These are phyloP conservation scores for Dionaea muscipula DNA, from an alignment of 179 eudicot genomes.

Conservation along the genomic window DNA sequence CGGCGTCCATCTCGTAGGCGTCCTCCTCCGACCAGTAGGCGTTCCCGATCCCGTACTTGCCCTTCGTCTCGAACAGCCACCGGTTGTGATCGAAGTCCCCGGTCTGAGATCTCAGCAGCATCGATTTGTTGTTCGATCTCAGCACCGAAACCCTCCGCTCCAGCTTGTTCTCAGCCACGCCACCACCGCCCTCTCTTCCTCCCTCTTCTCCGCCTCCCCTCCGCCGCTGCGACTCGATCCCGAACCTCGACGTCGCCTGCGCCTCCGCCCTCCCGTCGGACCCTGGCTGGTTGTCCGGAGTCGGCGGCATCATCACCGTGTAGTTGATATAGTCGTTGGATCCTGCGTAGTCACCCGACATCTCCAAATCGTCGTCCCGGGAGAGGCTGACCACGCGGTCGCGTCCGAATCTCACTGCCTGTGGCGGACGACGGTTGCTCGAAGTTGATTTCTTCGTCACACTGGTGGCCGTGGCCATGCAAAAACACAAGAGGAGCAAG, in stretches of 20 bases:
- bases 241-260: slow-evolving; percentile 14
- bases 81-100: slow-evolving; percentile 80
- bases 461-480: slow-evolving; percentile 15
- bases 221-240: slow-evolving; percentile 16
- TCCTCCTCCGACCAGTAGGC: slow-evolving; percentile 72
- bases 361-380: slow-evolving; percentile 22
- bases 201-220: slow-evolving; percentile 1
- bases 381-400: slow-evolving; percentile 28
- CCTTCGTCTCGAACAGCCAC: slow-evolving; percentile 82
- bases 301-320: slow-evolving; percentile 64
- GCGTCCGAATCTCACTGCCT: slow-evolving; percentile 36
- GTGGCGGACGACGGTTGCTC: slow-evolving; percentile 25
- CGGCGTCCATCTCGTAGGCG: slow-evolving; percentile 30
- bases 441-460: slow-evolving; percentile 24
- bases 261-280: slow-evolving; percentile 18
- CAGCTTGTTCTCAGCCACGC: slow-evolving; percentile 20
- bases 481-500: no score
- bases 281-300: slow-evolving; percentile 62
- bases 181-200: slow-evolving; percentile 8
- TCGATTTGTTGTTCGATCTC: slow-evolving; percentile 48
- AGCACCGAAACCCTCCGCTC: slow-evolving; percentile 56
- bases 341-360: slow-evolving; percentile 26
- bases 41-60: slow-evolving; percentile 78
- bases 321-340: slow-evolving; percentile 39
- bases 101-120: slow-evolving; percentile 68